Percentiles rank a stretch among this genome's conserved stretches.
Conservation (phyloP, 1,139 yeast species). For the Kodamaea suecica region DNA sequence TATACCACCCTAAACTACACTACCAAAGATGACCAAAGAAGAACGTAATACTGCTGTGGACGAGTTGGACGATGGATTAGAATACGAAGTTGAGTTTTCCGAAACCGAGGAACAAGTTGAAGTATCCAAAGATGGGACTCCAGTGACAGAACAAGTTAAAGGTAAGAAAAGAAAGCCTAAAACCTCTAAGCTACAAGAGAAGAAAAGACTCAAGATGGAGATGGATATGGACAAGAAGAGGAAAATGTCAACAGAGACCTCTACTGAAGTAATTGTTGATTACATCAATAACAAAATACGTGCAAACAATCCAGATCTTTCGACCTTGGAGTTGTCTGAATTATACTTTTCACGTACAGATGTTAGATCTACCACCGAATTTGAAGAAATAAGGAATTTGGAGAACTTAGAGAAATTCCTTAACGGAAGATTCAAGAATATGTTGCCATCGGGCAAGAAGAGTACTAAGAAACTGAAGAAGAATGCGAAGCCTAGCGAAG, state of each 20-base stretch:
- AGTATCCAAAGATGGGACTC: conserved; percentile 6
- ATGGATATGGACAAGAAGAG: conserved; percentile 51
- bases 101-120: conserved; percentile 15
- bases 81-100: conserved; percentile 45
- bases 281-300: conserved; percentile 52
- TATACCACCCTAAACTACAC: too few relatives aligned
- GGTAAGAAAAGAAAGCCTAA: conserved; percentile 30
- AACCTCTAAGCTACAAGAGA: conserved; percentile 39
- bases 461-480: conserved; percentile 22
- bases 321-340: conserved; percentile 63
- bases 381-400: conserved; percentile 43
- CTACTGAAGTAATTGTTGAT: conserved; percentile 58
- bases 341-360: conserved; percentile 46
- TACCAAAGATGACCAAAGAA: conserved; percentile 7
- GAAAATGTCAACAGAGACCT: conserved; percentile 43
- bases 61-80: conserved; percentile 69
- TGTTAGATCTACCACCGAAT: conserved; percentile 52
- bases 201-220: conserved; percentile 60
- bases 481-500: conserved; percentile 21
- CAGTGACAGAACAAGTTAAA: conserved; percentile 15
- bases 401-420: conserved; percentile 48
- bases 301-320: conserved; percentile 51
- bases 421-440: conserved; percentile 39
- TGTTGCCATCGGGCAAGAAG: conserved; percentile 31
- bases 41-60: conserved; percentile 28